phyloP scores from a whole-genome alignment of 768 basidiomycete genomes.

The Tricholoma furcatifolium region DNA sequence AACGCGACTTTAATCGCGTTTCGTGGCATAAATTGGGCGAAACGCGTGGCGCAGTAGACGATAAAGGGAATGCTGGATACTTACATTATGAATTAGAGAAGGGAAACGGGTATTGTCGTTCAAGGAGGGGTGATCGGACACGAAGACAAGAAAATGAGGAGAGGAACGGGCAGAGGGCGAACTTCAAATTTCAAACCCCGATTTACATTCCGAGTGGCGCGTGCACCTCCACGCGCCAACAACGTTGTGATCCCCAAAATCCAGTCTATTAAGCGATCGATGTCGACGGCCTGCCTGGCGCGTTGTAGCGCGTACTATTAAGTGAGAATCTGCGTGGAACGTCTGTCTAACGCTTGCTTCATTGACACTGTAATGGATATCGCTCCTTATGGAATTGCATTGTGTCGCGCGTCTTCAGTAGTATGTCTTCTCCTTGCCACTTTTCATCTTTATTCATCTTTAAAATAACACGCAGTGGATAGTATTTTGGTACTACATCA shows the following conservation, averaged over 20 bases:
- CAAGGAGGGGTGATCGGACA: constrained; percentile 43
- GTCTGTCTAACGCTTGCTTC: too few relatives aligned
- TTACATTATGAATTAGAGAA: constrained; percentile 41
- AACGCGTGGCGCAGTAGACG: constrained; percentile 9
- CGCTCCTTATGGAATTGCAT: too few relatives aligned
- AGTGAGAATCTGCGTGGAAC: too few relatives aligned
- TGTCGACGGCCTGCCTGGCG: too few relatives aligned
- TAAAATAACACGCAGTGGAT: too few relatives aligned
- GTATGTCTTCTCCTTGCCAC: too few relatives aligned
- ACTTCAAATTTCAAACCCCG: constrained; percentile 43
- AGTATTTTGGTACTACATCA: too few relatives aligned
- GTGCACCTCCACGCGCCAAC: constrained; percentile 12
- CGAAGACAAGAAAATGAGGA: constrained; percentile 44
- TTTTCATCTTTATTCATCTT: too few relatives aligned
- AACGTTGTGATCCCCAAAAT: constrained; percentile 5
- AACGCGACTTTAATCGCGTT: constrained; percentile 36
- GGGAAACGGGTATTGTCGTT: constrained; percentile 38
- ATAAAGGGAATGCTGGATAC: constrained; percentile 17
- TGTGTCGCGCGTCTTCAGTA: too few relatives aligned
- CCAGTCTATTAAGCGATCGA: neutral
- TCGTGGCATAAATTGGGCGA: constrained; percentile 17
- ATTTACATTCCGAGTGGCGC: constrained; percentile 38
- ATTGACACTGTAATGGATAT: too few relatives aligned
- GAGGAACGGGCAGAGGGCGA: constrained; percentile 37
- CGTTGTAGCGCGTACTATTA: too few relatives aligned